Percentiles rank a stretch among this genome's conserved stretches.
Evolutionary conservation across 1,139 yeast species (phyloP).

Genomic region (Candida buenavistaensis): DNA sequence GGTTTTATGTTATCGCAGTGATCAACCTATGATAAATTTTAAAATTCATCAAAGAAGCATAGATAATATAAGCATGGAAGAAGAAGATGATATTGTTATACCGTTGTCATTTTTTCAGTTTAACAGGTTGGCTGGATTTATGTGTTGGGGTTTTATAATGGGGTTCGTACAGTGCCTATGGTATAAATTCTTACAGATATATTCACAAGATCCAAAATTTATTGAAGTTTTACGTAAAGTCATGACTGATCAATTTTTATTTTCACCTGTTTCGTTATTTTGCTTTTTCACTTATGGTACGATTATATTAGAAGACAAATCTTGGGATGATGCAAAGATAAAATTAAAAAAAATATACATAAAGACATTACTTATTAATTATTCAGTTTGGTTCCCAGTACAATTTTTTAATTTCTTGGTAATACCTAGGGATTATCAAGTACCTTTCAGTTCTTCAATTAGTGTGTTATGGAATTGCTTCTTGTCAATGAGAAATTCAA

Average conservation of each 20-base stretch:
- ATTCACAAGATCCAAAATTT: constrained; percentile 77
- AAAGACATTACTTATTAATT: constrained; percentile 75
- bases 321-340: constrained; percentile 57
- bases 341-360: constrained; percentile 69
- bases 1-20: constrained; percentile 37
- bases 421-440: constrained; percentile 79
- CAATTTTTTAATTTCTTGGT: constrained; percentile 85
- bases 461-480: constrained; percentile 93
- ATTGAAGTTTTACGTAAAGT: constrained; percentile 85
- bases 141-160: constrained; percentile 83
- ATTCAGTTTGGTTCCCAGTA: constrained; percentile 92
- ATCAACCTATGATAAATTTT: constrained; percentile 24
- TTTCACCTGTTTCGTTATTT: constrained; percentile 81
- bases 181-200: constrained; percentile 83
- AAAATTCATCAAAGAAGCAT: constrained; percentile 19
- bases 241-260: constrained; percentile 83
- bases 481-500: constrained; percentile 69
- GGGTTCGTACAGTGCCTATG: constrained; percentile 86
- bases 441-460: constrained; percentile 88
- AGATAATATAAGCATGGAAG: constrained; percentile 4
- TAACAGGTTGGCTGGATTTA: constrained; percentile 73
- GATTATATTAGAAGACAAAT: constrained; percentile 74
- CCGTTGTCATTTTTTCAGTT: constrained; percentile 55
- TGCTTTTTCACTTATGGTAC: constrained; percentile 85
- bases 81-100: constrained; percentile 12